Evolutionary conservation across 2,329 filamentous ascomycete genomes (phyloP).

Genomic region (Verticillium klebahnii): DNA sequence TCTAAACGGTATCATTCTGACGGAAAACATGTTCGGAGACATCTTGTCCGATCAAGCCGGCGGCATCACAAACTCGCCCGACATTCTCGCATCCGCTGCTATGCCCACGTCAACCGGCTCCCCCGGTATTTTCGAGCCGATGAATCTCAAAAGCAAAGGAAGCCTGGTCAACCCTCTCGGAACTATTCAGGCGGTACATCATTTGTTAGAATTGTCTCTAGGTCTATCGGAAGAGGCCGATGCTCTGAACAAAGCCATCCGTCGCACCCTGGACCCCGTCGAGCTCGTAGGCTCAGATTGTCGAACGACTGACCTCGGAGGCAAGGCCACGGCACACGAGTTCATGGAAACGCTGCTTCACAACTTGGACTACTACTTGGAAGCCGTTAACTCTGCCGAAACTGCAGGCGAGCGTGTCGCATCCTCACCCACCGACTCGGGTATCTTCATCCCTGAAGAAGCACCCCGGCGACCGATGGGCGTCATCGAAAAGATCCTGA

Average conservation of each 20-base stretch:
- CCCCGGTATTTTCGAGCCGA: constrained; percentile 11
- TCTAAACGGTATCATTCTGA: constrained; percentile 18
- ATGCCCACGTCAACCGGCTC: not conserved
- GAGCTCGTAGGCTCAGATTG: constrained; percentile 11
- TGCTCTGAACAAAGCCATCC: constrained; percentile 10
- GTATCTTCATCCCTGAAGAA: not conserved
- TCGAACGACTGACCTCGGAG: constrained; percentile 8
- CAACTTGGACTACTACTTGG: constrained; percentile 11
- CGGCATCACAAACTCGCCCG: constrained; percentile 10
- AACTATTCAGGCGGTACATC: constrained; percentile 7
- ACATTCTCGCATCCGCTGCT: constrained; percentile 9
- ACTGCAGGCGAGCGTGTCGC: not conserved
- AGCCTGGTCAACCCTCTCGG: constrained; percentile 5
- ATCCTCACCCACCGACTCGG: not conserved
- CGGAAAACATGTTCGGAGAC: constrained; percentile 20
- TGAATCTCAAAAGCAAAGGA: constrained; percentile 7
- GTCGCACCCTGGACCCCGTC: constrained; percentile 11
- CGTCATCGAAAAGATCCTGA: constrained; percentile 37
- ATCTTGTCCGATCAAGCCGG: constrained; percentile 19
- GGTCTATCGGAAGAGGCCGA: constrained; percentile 4
- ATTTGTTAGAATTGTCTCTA: constrained; percentile 9
- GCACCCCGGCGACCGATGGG: constrained; percentile 28
- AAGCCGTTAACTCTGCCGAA: constrained; percentile 10
- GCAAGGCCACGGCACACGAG: constrained; percentile 1
- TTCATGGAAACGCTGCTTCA: constrained; percentile 10